Percentiles rank a stretch among this genome's conserved stretches.
phyloP scores from a whole-genome alignment of 345 rosid species.

The Eucalyptus camaldulensis region DNA sequence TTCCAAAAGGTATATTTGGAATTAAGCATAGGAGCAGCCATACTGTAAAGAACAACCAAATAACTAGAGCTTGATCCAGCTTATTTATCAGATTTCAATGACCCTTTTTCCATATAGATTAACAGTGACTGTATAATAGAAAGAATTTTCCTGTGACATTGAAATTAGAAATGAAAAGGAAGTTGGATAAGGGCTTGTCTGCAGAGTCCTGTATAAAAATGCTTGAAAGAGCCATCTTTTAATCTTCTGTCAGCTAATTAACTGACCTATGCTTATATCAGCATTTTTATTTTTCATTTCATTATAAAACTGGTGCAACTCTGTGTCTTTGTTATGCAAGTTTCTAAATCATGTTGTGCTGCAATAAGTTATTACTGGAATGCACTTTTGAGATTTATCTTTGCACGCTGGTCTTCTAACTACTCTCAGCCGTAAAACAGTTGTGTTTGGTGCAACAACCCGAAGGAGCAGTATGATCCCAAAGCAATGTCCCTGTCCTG shows the following conservation, averaged over 20 bases:
- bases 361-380: not conserved
- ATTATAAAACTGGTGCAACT: not conserved
- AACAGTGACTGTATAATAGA: not conserved
- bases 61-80: not conserved
- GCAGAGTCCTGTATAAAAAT: not conserved
- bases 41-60: not conserved
- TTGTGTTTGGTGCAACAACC: conserved; percentile 93
- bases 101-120: not conserved
- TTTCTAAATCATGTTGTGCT: not conserved
- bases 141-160: not conserved
- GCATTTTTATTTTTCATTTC: not conserved
- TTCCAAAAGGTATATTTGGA: not conserved
- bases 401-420: conserved; percentile 85
- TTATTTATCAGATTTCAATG: not conserved
- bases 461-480: conserved; percentile 92
- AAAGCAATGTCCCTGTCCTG: conserved; percentile 61
- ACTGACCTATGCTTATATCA: not conserved
- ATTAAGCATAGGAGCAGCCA: not conserved
- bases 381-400: not conserved
- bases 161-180: not conserved
- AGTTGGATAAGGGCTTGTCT: not conserved
- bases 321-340: not conserved
- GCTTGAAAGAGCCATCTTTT: not conserved
- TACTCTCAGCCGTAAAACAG: conserved; percentile 71
- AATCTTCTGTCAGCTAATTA: not conserved